Evolutionary conservation across 1,284 basidiomycete genomes (phyloP), one percentile per base, ranked within the genome.

Genomic region (Leccinum fallax): DNA sequence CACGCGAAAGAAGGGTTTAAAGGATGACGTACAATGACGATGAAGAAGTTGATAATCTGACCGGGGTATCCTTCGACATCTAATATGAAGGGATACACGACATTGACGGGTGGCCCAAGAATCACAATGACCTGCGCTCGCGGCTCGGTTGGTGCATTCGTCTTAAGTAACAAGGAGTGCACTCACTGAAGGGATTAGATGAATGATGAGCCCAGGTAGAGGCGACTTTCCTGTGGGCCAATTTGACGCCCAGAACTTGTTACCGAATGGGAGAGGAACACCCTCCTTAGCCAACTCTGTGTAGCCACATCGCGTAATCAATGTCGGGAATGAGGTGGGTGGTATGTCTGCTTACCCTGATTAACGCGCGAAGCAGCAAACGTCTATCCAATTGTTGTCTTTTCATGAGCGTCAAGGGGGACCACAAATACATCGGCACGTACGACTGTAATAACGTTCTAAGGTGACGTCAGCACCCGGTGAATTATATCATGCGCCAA

Each of bases 51-150:
- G 66, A 87, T 81, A 49, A 86, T 83, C 60, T 87, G 83, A 43
- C 38, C 55, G 8, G 86, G 86, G 66, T 88, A 88, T 5, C 83
- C 83, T 67, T 85, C 78, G 3, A 88, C 74, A 61, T 87, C 83
- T 2, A 88, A 73, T 57, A 85, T 85, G 59, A 86, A 84, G 0
- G 81, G 80, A 63, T 84, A 86, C 0, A 74, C 83, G 3, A 83
- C 75, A 2, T 67, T 63, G 5, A 78, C 76, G 0, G 83, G 82
- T 0, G 81, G 82, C 1, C 67, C 82, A 43, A 85, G 66, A 51
- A 85, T 84, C 21, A 84, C 73, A 24, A 85, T 78, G n/a, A 79
- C 62, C 83, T 85, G 9, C 8, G 40, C 6, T 6, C 30, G 2
- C 46, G 4, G 15, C 13, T 55, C 5, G 3, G 2, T 52, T 3